Conservation (phyloP, 257 asterid genomes). For the Salvia miltiorrhiza region DNA sequence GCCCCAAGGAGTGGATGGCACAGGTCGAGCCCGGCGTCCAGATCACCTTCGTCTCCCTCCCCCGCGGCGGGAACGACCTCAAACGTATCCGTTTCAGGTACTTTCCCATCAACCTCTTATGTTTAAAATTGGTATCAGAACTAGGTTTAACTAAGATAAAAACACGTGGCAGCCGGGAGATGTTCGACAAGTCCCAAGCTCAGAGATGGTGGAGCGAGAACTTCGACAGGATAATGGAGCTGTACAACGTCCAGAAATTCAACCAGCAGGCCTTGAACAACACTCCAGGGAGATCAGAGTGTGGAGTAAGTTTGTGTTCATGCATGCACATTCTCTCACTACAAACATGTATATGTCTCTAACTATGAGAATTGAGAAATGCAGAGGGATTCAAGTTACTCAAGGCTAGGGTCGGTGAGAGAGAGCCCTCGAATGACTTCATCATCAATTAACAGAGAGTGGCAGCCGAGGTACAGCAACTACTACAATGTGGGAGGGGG, state of each 20-base stretch:
- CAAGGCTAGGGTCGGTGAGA: slow-evolving; percentile 62
- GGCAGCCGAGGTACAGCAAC: slow-evolving; percentile 23
- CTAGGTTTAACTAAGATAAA: not conserved
- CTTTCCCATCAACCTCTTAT: too few relatives aligned
- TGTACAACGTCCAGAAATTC: slow-evolving; percentile 77
- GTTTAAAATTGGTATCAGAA: not conserved
- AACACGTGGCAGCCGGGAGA: slow-evolving; percentile 58
- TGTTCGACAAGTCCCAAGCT: slow-evolving; percentile 79
- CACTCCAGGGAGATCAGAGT: slow-evolving; percentile 78
- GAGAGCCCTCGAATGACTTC: slow-evolving; percentile 83
- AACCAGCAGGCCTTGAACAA: slow-evolving; percentile 55
- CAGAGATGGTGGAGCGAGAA: slow-evolving; percentile 91
- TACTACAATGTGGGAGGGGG: slow-evolving; percentile 38
- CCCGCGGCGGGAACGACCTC: slow-evolving; percentile 81
- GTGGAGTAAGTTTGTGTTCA: slow-evolving; percentile 66
- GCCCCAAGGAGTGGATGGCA: slow-evolving; percentile 74
- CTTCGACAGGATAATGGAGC: slow-evolving; percentile 77
- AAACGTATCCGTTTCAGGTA: slow-evolving; percentile 89
- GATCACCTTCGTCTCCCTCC: slow-evolving; percentile 77
- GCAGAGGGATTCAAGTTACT: slow-evolving; percentile 82
- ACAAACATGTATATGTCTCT: not conserved
- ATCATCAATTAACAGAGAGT: slow-evolving; percentile 39
- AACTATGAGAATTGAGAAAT: not conserved
- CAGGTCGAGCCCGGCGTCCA: slow-evolving; percentile 97
- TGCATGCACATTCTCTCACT: not conserved